Evolutionary conservation across 1,284 basidiomycete species (phyloP).

Genomic region (Macrocystidia cucumis): DNA sequence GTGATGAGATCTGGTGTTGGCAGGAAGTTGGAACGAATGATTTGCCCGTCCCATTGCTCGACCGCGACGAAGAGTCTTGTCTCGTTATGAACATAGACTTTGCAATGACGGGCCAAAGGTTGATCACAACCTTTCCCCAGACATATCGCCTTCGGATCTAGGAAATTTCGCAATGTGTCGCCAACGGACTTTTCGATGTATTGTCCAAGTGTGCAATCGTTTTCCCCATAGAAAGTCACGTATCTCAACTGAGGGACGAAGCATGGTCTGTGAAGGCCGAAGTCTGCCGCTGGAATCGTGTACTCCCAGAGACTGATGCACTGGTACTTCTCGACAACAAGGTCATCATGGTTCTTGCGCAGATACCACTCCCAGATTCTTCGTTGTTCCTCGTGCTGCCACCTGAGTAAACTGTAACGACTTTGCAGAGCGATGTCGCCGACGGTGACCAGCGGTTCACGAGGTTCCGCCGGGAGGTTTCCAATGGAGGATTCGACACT

Average conservation of each 20-base stretch:
- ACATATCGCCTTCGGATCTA: conserved; percentile 73
- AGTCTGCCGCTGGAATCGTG: conserved; percentile 64
- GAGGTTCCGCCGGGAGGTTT: conserved; percentile 22
- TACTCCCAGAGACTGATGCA: conserved; percentile 74
- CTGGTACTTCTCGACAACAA: conserved; percentile 92
- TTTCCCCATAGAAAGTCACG: conserved; percentile 88
- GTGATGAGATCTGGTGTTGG: conserved; percentile 72
- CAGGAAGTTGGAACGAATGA: conserved; percentile 42
- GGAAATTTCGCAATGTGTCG: conserved; percentile 61
- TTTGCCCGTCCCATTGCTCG: conserved; percentile 80
- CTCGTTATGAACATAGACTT: conserved; percentile 85
- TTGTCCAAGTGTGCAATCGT: conserved; percentile 89
- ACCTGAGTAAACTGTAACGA: conserved; percentile 61
- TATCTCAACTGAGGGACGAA: conserved; percentile 64
- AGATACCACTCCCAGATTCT: conserved; percentile 92
- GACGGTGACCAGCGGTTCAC: conserved; percentile 39
- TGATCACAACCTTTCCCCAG: conserved; percentile 79
- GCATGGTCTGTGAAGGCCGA: conserved; percentile 59
- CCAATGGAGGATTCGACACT: conserved; percentile 7
- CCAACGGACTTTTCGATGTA: conserved; percentile 80
- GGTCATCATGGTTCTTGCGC: conserved; percentile 74
- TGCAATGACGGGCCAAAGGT: conserved; percentile 79
- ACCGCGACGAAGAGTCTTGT: conserved; percentile 79
- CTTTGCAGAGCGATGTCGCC: conserved; percentile 68
- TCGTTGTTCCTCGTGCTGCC: conserved; percentile 78